A percentile compares a stretch with the other conserved stretches of the same genome.
phyloP scores from a whole-genome alignment of 192 early-diverging fungal species.

The Ambispora gerdemannii region DNA sequence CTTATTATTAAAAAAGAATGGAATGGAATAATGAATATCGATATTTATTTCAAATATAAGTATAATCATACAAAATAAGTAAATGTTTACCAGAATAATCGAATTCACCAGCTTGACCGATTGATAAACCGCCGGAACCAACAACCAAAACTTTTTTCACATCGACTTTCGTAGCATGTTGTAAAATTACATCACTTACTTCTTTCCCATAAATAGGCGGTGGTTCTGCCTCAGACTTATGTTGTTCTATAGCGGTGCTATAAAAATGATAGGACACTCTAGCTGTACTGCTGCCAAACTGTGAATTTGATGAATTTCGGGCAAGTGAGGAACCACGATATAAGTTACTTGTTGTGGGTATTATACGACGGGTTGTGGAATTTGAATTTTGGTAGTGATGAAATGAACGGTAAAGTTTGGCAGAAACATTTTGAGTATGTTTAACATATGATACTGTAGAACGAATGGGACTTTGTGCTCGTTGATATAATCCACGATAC shows the following conservation, averaged over 20 bases:
- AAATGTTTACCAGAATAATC: slow-evolving; percentile 92
- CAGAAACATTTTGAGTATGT: too few species aligned
- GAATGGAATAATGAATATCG: background rate
- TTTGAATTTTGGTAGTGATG: too few species aligned
- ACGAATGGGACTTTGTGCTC: too few species aligned
- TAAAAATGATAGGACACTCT: slow-evolving; percentile 26
- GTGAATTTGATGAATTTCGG: background rate
- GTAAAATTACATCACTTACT: slow-evolving; percentile 49
- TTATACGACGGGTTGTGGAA: too few species aligned
- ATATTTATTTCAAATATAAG: background rate
- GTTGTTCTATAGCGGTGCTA: background rate
- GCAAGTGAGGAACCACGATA: background rate
- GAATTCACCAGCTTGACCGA: slow-evolving; percentile 99
- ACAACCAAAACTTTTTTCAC: slow-evolving; percentile 93
- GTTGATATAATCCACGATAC: too few species aligned
- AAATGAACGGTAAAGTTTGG: too few species aligned
- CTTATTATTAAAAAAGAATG: slow-evolving; percentile 2
- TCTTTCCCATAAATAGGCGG: slow-evolving; percentile 35
- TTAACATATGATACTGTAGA: too few species aligned
- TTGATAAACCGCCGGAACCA: slow-evolving; percentile 94
- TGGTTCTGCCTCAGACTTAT: background rate
- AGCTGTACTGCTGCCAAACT: background rate
- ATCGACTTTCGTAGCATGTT: slow-evolving; percentile 53
- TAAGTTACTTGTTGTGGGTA: too few species aligned
- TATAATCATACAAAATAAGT: too few species aligned